Evolutionary conservation across 208 protist genomes (phyloP), one percentile per base, ranked within the genome.

Genomic region (Angomonas desouzai): DNA sequence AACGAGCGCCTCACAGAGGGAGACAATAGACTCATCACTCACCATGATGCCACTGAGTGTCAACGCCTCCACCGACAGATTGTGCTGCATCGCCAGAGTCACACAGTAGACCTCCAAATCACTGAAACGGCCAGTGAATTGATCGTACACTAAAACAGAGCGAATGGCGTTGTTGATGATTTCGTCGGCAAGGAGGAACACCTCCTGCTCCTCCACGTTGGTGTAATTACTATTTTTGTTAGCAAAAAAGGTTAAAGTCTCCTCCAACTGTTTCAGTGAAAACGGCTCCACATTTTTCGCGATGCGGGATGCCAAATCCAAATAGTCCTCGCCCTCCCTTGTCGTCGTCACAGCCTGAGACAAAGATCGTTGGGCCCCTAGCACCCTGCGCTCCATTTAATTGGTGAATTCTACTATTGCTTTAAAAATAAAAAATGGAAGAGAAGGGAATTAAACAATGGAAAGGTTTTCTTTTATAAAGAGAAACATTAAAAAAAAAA

Each of bases 121-220:
- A 23, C 76, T 66, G 61, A 96, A 92, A 36, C 29, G 68, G 13
- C 65, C 61, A 28, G 80, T 85, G 60, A 90, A 91, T 55, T 92
- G 80, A 29, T 82, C 84, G 66, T 85, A 96, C 11, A 96, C 74
- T 58, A 96, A 70, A 0, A 96, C 71, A 1, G 89, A 77, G 0
- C 84, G 79, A 45, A 90, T 93, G 16, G 64, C 64, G 69, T 96
- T 96, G 70, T 96, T 96, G 25, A 96, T 71, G 55, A 91, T 78
- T 72, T 96, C 89, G 18, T 88, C 79, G 13, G 66, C 72, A 7
- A 96, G 67, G 23, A 79, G 63, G 27, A 83, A 68, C 40, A 93
- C 83, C 62, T 92, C 85, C 51, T 93, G 76, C 58, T 81, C 68
- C 4, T 69, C 76, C 0, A 83, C 81, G 20, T 81, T 79, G 9